Percentiles rank a stretch among this genome's conserved stretches.
Evolutionary conservation across 768 basidiomycete genomes (phyloP).

Genomic region (Aureoboletus auriporus): DNA sequence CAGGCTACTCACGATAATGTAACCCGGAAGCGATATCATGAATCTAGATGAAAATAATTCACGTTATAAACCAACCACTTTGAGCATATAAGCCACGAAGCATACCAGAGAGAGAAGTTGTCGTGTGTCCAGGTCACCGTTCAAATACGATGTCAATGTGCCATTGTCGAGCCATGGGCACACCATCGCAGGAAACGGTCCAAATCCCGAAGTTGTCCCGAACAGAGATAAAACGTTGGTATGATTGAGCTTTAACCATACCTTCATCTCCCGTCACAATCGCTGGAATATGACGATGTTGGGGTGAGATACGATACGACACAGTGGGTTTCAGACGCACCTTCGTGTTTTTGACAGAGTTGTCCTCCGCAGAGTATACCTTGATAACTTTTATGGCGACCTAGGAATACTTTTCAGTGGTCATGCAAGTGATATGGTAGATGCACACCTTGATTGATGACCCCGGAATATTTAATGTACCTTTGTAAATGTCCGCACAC

Average conservation of each 20-base stretch:
- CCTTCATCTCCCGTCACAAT: constrained; percentile 1
- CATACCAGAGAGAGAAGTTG: too few species aligned
- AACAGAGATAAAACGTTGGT: background rate
- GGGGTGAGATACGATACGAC: background rate
- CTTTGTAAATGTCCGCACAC: background rate
- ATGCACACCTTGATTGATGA: too few species aligned
- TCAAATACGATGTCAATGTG: background rate
- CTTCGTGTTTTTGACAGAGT: background rate
- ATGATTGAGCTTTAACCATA: constrained; percentile 9
- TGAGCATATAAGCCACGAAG: too few species aligned
- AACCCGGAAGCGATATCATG: background rate
- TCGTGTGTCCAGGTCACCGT: too few species aligned
- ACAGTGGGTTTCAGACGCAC: too few species aligned
- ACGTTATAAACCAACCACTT: background rate
- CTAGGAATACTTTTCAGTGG: background rate
- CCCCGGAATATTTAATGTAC: background rate
- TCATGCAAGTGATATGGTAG: background rate
- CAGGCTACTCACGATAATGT: too few species aligned
- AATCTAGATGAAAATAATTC: background rate
- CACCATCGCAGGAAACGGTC: background rate
- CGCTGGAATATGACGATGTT: background rate
- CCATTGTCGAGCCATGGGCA: background rate
- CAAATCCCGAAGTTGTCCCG: background rate
- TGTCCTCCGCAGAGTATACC: background rate
- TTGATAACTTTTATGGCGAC: constrained; percentile 1